Percentiles rank a stretch among this genome's conserved stretches.
phyloP scores from a whole-genome alignment of 148 eudicot genomes.

The Hydrangea macrophylla region DNA sequence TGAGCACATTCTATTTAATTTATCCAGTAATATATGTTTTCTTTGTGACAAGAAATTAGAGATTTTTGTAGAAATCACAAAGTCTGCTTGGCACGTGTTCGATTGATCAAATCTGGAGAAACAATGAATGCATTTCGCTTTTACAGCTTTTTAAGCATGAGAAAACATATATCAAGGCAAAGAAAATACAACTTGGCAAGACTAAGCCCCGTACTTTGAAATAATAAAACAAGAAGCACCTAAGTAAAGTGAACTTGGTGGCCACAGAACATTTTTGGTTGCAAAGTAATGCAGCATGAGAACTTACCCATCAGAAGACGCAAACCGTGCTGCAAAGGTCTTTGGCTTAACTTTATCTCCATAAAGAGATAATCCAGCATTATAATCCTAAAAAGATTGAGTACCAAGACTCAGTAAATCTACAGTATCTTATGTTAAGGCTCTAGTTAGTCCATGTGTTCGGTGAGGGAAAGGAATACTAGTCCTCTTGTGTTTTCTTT shows the following conservation, averaged over 20 bases:
- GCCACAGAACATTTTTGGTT: too few relatives aligned
- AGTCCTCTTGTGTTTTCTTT: too few relatives aligned
- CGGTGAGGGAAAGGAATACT: too few relatives aligned
- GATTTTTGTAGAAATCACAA: too few relatives aligned
- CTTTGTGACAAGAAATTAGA: neutral
- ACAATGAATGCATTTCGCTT: neutral
- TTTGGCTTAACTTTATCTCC: constrained; percentile 95
- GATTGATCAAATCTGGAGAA: neutral
- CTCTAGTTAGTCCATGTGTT: too few relatives aligned
- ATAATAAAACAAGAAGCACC: neutral
- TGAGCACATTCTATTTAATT: neutral
- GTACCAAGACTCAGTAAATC: neutral
- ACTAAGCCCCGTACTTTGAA: neutral
- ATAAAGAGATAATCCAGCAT: constrained; percentile 80
- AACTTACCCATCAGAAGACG: constrained; percentile 84
- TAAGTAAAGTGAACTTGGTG: constrained; percentile 6
- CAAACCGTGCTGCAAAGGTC: constrained; percentile 90
- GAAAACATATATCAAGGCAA: neutral
- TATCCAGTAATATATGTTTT: neutral
- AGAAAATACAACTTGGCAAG: neutral
- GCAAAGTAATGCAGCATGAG: too few relatives aligned
- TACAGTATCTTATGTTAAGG: too few relatives aligned
- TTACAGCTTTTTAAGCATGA: neutral
- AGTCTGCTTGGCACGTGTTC: neutral
- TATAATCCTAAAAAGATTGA: constrained; percentile 55